These are phyloP conservation scores for Pleodorina starrii DNA, from an alignment of 139 green algal genomes.

Conservation along the genomic window DNA sequence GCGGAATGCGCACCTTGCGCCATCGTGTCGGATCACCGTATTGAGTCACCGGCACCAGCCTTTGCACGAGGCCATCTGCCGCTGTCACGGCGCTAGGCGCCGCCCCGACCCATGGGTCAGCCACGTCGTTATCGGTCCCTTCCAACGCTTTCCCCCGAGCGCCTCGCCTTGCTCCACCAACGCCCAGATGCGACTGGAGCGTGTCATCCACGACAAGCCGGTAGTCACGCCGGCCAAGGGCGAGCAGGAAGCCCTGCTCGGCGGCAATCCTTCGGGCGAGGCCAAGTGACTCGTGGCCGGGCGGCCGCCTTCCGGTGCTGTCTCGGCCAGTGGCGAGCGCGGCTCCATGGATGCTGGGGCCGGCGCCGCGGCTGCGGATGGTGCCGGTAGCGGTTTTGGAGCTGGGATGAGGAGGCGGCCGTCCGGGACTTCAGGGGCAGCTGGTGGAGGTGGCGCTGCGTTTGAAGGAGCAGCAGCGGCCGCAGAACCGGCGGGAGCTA, in stretches of 20 bases:
- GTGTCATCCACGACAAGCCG: not conserved
- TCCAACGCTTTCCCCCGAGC: not conserved
- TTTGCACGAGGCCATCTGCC: too few species aligned
- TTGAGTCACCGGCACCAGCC: too few species aligned
- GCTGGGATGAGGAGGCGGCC: not conserved
- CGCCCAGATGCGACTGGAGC: conserved; percentile 17
- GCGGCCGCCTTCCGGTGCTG: not conserved
- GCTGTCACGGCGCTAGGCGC: too few species aligned
- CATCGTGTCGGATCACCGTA: too few species aligned
- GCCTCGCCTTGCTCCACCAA: not conserved
- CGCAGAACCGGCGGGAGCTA: not conserved
- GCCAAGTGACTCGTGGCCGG: not conserved
- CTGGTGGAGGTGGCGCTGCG: too few species aligned
- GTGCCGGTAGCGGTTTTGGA: not conserved
- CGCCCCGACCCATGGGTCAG: too few species aligned
- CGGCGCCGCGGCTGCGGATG: not conserved
- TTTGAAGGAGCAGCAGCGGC: not conserved
- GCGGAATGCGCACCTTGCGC: too few species aligned
- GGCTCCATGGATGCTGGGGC: not conserved
- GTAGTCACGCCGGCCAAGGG: not conserved
- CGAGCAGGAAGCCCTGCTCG: not conserved
- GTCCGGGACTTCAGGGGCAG: not conserved
- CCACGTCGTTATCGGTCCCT: too few species aligned
- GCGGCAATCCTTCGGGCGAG: not conserved
- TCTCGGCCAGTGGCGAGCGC: not conserved